Percentiles rank a stretch among this genome's conserved stretches.
These are phyloP conservation scores for Hymenoscyphus scutula DNA, from an alignment of 2,329 filamentous ascomycete species.

Conservation along the genomic window DNA sequence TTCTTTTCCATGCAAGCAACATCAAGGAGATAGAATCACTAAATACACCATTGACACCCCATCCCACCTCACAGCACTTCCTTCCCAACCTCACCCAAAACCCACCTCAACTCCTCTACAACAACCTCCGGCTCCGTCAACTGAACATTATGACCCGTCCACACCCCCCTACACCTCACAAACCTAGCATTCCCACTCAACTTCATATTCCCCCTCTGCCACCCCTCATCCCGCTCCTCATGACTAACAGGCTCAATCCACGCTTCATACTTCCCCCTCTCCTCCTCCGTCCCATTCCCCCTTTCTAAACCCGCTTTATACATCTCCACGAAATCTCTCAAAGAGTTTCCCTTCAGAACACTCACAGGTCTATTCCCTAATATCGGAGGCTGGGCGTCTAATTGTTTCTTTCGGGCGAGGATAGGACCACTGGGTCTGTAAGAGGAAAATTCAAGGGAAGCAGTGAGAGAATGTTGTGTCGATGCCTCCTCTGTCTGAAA, in stretches of 20 bases:
- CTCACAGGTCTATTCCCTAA: slow-evolving; percentile 18
- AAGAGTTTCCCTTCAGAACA: slow-evolving; percentile 18
- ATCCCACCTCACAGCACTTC: background rate
- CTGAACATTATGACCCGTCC: slow-evolving; percentile 24
- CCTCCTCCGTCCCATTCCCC: slow-evolving; percentile 19
- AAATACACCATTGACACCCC: too few relatives aligned
- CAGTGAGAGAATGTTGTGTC: background rate
- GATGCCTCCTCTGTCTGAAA: background rate
- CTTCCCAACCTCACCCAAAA: slow-evolving; percentile 43
- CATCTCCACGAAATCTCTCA: slow-evolving; percentile 17
- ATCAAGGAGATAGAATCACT: too few relatives aligned
- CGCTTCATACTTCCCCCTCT: slow-evolving; percentile 7
- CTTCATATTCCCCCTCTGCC: slow-evolving; percentile 14
- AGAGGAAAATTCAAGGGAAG: background rate
- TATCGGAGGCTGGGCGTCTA: slow-evolving; percentile 11
- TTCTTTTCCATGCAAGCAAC: too few relatives aligned
- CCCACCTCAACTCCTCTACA: slow-evolving; percentile 29
- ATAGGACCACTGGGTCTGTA: background rate
- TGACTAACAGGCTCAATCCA: background rate
- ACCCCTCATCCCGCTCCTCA: slow-evolving; percentile 10
- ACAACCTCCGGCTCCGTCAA: slow-evolving; percentile 20
- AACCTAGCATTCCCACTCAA: slow-evolving; percentile 16
- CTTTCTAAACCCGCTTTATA: slow-evolving; percentile 19
- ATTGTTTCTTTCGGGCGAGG: slow-evolving; percentile 21
- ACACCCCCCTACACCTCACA: background rate